Percentiles rank a stretch among this genome's conserved stretches.
These are phyloP conservation scores for Aureoboletus auriporus DNA, from an alignment of 768 basidiomycete species.

Conservation along the genomic window DNA sequence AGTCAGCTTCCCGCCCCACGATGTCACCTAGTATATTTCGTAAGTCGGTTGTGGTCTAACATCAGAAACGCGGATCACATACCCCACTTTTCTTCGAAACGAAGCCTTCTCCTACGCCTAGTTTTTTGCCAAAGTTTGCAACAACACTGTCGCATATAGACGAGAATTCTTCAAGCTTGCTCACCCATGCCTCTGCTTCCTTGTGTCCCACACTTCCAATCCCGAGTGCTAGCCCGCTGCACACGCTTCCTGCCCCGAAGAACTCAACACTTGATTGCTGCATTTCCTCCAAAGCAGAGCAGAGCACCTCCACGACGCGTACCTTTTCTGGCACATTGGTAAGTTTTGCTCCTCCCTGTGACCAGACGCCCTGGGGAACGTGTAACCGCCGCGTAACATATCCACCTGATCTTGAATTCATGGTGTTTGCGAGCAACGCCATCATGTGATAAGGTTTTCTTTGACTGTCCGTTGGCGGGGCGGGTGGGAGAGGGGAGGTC, in stretches of 20 bases:
- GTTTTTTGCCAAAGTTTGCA: constrained; percentile 79
- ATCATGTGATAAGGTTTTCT: constrained; percentile 91
- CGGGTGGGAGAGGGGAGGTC: constrained; percentile 71
- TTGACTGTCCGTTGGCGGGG: constrained; percentile 66
- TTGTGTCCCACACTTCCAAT: constrained; percentile 73
- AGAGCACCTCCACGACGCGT: constrained; percentile 75
- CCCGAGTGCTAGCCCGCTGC: constrained; percentile 67
- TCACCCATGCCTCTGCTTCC: constrained; percentile 75
- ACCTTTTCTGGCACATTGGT: constrained; percentile 80
- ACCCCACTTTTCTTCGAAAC: constrained; percentile 74
- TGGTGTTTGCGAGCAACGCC: constrained; percentile 72
- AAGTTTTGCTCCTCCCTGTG: constrained; percentile 84
- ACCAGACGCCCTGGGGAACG: constrained; percentile 89
- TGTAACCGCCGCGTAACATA: constrained; percentile 84
- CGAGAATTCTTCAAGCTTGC: constrained; percentile 78
- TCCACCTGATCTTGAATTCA: constrained; percentile 77
- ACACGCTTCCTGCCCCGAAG: constrained; percentile 77
- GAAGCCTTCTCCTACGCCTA: constrained; percentile 86
- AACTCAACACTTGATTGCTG: constrained; percentile 65
- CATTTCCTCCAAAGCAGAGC: constrained; percentile 75
- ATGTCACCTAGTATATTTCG: constrained; percentile 38
- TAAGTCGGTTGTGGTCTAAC: constrained; percentile 7
- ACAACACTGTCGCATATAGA: constrained; percentile 76
- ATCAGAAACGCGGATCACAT: constrained; percentile 19
- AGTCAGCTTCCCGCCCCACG: constrained; percentile 72